Conservation (phyloP, 768 basidiomycete species). For the Boletus rubroflammeus region DNA sequence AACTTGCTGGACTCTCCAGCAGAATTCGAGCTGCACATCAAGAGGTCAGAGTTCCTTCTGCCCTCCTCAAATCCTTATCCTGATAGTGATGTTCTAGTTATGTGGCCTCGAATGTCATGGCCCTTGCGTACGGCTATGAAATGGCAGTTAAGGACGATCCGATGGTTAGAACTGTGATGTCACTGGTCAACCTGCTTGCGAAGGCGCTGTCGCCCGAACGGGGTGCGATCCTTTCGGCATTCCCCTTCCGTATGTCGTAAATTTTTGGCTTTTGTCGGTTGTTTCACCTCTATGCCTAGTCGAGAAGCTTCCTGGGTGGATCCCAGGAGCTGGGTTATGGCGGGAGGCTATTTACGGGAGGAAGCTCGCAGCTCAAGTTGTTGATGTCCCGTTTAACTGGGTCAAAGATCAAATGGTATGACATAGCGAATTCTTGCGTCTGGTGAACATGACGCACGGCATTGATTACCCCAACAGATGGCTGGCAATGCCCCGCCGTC, state of each 20-base stretch:
- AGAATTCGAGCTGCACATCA: slow-evolving; percentile 25
- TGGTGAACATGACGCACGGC: too few species aligned
- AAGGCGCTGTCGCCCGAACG: slow-evolving; percentile 21
- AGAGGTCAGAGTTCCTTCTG: slow-evolving; percentile 4
- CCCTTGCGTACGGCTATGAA: slow-evolving; percentile 26
- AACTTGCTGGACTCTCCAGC: slow-evolving; percentile 20
- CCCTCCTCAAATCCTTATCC: too few species aligned
- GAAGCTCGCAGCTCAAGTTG: slow-evolving; percentile 15
- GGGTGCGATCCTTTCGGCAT: slow-evolving; percentile 17
- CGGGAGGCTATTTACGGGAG: slow-evolving; percentile 13
- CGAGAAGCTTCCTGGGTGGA: slow-evolving; percentile 21
- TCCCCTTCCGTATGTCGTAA: slow-evolving; percentile 21
- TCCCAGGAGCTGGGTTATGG: slow-evolving; percentile 23
- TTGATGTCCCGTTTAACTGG: slow-evolving; percentile 25
- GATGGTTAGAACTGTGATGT: slow-evolving; percentile 17
- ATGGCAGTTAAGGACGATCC: slow-evolving; percentile 16
- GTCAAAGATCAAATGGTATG: slow-evolving; percentile 25
- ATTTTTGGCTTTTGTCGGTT: neutral
- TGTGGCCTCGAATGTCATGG: slow-evolving; percentile 26
- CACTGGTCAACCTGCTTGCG: slow-evolving; percentile 18
- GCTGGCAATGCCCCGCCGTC: slow-evolving; percentile 19
- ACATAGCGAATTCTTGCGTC: neutral
- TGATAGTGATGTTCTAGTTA: slow-evolving; percentile 9
- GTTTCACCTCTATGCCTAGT: slow-evolving; percentile 9
- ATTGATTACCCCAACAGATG: slow-evolving; percentile 1